phyloP scores from a whole-genome alignment of 306 rosid species.

The Inga leiocalycina region DNA sequence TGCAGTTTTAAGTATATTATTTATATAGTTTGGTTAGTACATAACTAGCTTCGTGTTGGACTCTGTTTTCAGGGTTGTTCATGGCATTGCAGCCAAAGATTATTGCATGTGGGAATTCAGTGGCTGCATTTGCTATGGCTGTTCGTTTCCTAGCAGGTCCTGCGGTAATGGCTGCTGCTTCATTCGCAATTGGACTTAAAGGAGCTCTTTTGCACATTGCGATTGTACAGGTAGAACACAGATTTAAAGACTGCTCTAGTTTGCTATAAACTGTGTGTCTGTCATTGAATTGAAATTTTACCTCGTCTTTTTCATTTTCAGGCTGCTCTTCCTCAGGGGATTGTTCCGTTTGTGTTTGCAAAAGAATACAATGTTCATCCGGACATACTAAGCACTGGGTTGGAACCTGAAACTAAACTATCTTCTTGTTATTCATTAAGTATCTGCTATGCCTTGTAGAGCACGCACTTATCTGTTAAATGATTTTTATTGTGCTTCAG shows the following conservation, averaged over 20 bases:
- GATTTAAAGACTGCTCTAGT: not conserved
- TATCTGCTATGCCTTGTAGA: not conserved
- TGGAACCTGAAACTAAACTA: slow-evolving; percentile 15
- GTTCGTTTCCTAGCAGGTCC: slow-evolving; percentile 67
- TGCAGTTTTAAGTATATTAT: not conserved
- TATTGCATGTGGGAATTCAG: slow-evolving; percentile 67
- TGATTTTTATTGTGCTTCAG: slow-evolving; percentile 41
- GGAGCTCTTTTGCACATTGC: slow-evolving; percentile 61
- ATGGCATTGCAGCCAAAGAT: slow-evolving; percentile 80
- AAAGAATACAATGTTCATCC: slow-evolving; percentile 86
- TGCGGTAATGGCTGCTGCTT: slow-evolving; percentile 75
- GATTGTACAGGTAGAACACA: slow-evolving; percentile 67
- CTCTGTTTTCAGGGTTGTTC: slow-evolving; percentile 50
- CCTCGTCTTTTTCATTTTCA: slow-evolving; percentile 30
- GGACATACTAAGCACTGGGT: slow-evolving; percentile 86
- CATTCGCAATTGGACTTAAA: slow-evolving; percentile 63
- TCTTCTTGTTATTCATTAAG: not conserved
- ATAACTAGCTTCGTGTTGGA: not conserved
- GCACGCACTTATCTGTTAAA: not conserved
- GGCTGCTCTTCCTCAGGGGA: slow-evolving; percentile 98
- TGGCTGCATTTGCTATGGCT: slow-evolving; percentile 58
- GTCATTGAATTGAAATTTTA: not conserved
- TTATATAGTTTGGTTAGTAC: not conserved
- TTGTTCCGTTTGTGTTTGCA: slow-evolving; percentile 93
- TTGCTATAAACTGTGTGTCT: not conserved